A percentile compares a stretch with the other conserved stretches of the same genome.
These are phyloP conservation scores for Candida golubevii DNA, from an alignment of 805 yeast genomes.

Conservation along the genomic window DNA sequence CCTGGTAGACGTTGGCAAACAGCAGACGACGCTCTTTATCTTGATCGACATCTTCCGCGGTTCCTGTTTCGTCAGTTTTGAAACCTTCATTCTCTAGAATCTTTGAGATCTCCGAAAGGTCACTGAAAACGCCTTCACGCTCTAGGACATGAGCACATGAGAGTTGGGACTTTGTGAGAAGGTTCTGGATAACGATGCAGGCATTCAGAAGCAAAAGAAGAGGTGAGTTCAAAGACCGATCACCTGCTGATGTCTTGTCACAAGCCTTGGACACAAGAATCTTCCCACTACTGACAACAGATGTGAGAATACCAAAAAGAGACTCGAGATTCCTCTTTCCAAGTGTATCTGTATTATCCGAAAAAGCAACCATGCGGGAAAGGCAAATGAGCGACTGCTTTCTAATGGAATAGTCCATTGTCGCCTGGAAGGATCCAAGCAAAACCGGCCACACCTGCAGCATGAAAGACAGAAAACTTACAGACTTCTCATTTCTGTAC, in stretches of 20 bases:
- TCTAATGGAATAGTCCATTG: slow-evolving; percentile 65
- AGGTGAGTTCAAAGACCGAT: slow-evolving; percentile 2
- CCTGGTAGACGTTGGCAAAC: slow-evolving; percentile 8
- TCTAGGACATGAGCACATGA: slow-evolving; percentile 48
- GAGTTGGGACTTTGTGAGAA: slow-evolving; percentile 43
- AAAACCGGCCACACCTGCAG: slow-evolving; percentile 48
- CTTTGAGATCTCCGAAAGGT: slow-evolving; percentile 25
- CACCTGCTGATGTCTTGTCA: neutral
- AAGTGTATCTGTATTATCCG: slow-evolving; percentile 26
- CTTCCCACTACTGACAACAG: slow-evolving; percentile 56
- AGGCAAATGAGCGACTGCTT: slow-evolving; percentile 52
- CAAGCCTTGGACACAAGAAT: slow-evolving; percentile 4
- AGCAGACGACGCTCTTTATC: neutral
- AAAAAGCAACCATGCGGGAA: slow-evolving; percentile 45
- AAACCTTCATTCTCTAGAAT: neutral
- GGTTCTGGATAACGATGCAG: slow-evolving; percentile 41
- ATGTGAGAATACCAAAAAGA: slow-evolving; percentile 50
- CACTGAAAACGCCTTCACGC: slow-evolving; percentile 69
- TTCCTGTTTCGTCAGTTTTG: neutral
- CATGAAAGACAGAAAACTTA: slow-evolving; percentile 33
- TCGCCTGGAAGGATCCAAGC: slow-evolving; percentile 62
- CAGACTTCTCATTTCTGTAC: slow-evolving; percentile 19
- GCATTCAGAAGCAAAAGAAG: slow-evolving; percentile 47
- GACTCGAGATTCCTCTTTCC: slow-evolving; percentile 29
- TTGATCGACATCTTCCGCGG: neutral